These are phyloP conservation scores for Yarrowia sp. DNA, from an alignment of 805 yeast species.

Conservation along the genomic window DNA sequence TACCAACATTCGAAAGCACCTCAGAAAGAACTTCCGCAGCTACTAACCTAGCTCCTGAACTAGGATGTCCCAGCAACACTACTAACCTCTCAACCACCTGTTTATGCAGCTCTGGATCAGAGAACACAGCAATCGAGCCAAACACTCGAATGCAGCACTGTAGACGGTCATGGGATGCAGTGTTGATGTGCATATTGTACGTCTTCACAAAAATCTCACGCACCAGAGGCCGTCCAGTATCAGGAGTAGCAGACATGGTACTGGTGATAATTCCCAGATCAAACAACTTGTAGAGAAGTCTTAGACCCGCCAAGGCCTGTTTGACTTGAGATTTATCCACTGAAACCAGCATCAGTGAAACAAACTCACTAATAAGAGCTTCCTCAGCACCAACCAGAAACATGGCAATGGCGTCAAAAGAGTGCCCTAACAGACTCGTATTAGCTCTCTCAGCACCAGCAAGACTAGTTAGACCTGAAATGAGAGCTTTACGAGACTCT, in stretches of 20 bases:
- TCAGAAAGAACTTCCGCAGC: constrained; percentile 1
- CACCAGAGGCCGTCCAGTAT: constrained; percentile 45
- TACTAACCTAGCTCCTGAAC: neutral
- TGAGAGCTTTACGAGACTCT: neutral
- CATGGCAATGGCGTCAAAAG: neutral
- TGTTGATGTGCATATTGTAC: constrained; percentile 57
- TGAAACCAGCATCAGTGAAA: neutral
- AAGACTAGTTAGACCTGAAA: neutral
- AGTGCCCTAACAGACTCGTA: neutral
- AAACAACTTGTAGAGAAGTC: neutral
- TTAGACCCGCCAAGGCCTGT: neutral
- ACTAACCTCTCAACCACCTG: constrained; percentile 4
- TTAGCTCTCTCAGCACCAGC: constrained; percentile 22
- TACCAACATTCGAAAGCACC: neutral
- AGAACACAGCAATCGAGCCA: neutral
- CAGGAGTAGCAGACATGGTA: constrained; percentile 64
- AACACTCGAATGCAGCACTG: constrained; percentile 18
- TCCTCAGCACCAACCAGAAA: neutral
- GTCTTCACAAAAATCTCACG: constrained; percentile 41
- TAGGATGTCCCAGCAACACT: neutral
- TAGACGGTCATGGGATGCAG: constrained; percentile 31
- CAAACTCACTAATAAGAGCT: neutral
- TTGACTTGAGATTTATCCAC: neutral
- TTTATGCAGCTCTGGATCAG: neutral
- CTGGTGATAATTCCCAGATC: constrained; percentile 30